A percentile compares a stretch with the other conserved stretches of the same genome.
Conservation (phyloP, 140 eudicot species). For the Flaveria floridana region DNA sequence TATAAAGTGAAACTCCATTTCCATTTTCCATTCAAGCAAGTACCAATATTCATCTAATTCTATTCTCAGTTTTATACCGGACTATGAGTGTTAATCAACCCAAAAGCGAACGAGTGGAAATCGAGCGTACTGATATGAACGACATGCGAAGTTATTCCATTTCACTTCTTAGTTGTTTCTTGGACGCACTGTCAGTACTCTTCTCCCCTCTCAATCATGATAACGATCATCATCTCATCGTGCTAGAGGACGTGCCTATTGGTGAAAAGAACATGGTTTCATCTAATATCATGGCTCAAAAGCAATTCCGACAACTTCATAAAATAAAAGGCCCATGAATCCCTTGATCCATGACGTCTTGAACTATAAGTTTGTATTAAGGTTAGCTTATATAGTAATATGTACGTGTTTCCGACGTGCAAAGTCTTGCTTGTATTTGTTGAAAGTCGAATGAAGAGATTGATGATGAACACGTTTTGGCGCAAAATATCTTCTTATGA, state of each 20-base stretch:
- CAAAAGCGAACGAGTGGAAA: conserved; percentile 17
- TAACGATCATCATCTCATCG: not conserved
- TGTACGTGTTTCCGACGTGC: not conserved
- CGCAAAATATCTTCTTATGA: not conserved
- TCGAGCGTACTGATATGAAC: not conserved
- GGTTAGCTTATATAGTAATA: not conserved
- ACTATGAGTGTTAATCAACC: conserved; percentile 28
- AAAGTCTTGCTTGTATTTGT: not conserved
- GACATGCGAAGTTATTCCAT: conserved; percentile 16
- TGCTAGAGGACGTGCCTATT: not conserved
- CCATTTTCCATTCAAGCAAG: conserved; percentile 25
- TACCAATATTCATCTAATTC: conserved; percentile 8
- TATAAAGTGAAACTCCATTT: conserved; percentile 29
- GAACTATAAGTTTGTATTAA: conserved; percentile 2
- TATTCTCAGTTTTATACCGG: not conserved
- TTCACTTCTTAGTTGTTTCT: conserved; percentile 34
- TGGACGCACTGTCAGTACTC: conserved; percentile 28
- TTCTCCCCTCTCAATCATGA: conserved; percentile 25
- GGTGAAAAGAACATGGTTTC: conserved; percentile 14
- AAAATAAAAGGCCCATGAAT: conserved; percentile 32
- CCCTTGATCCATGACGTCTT: conserved; percentile 17
- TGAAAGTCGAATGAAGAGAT: not conserved
- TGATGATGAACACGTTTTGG: not conserved
- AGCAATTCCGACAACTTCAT: conserved; percentile 31
- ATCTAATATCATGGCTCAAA: conserved; percentile 30